Evolutionary conservation across 768 basidiomycete genomes (phyloP).

Genomic region (Psilocybe sp.): DNA sequence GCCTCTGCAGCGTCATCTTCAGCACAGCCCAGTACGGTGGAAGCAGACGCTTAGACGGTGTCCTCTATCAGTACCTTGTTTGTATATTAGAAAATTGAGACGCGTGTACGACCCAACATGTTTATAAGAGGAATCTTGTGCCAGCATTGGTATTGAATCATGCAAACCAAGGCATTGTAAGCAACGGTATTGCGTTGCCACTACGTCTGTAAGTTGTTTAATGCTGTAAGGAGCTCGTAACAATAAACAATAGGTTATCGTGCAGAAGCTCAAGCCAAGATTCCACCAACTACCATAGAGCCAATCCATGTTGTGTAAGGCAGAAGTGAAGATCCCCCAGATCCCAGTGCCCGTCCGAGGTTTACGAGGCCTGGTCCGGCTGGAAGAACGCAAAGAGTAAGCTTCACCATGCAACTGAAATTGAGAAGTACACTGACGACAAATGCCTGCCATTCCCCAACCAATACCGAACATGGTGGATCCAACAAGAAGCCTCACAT

Average conservation of each 20-base stretch:
- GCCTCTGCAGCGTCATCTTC: slow-evolving; percentile 17
- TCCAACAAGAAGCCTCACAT: slow-evolving; percentile 45
- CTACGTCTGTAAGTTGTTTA: too few relatives aligned
- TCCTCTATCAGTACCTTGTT: neutral
- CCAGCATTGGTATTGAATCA: slow-evolving; percentile 1
- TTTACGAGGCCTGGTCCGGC: slow-evolving; percentile 66
- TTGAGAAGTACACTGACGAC: slow-evolving; percentile 41
- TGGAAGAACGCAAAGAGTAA: slow-evolving; percentile 16
- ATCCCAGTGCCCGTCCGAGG: slow-evolving; percentile 45
- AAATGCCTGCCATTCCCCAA: slow-evolving; percentile 60
- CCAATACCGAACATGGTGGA: slow-evolving; percentile 59
- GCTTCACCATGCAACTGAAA: neutral
- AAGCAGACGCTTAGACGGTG: slow-evolving; percentile 14
- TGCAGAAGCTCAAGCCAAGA: slow-evolving; percentile 24
- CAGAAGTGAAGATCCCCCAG: slow-evolving; percentile 25
- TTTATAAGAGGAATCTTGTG: slow-evolving; percentile 4
- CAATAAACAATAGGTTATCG: neutral
- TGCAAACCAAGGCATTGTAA: neutral
- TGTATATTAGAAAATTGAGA: too few relatives aligned
- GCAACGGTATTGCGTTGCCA: neutral
- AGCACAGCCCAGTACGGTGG: slow-evolving; percentile 15
- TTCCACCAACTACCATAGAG: slow-evolving; percentile 37
- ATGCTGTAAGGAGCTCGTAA: too few relatives aligned
- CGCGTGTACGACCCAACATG: neutral
- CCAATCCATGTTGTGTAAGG: slow-evolving; percentile 39